Evolutionary conservation across 2,329 filamentous ascomycete species (phyloP).

Genomic region (Aspergillus tubingensis): DNA sequence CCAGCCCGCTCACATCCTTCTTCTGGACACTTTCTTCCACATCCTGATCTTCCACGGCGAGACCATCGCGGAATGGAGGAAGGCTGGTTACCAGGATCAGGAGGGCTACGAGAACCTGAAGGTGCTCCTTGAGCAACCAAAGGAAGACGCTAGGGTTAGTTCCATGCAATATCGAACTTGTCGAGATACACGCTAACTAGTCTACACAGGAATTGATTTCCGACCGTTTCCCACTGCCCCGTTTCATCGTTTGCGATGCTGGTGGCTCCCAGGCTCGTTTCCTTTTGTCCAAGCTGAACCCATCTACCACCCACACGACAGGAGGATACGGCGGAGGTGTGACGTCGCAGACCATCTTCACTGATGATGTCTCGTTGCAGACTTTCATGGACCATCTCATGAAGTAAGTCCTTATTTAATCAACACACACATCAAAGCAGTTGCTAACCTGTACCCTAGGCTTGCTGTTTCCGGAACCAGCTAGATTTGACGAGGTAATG

Average conservation of each 20-base stretch:
- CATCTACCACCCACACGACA: conserved; percentile 92
- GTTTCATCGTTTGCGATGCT: conserved; percentile 98
- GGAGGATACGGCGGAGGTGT: conserved; percentile 87
- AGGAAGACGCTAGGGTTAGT: conserved; percentile 90
- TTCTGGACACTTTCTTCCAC: conserved; percentile 98
- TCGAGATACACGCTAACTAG: conserved; percentile 7
- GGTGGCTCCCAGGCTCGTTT: conserved; percentile 97
- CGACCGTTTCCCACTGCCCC: conserved; percentile 94
- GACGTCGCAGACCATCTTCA: conserved; percentile 97
- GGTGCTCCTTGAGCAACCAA: conserved; percentile 82
- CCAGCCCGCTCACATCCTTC: conserved; percentile 86
- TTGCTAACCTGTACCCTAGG: conserved; percentile 38
- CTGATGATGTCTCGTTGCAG: conserved; percentile 94
- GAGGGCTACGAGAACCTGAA: conserved; percentile 98
- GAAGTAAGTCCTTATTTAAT: conserved; percentile 68
- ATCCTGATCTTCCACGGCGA: conserved; percentile 99
- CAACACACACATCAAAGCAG: not conserved
- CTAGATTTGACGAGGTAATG: conserved; percentile 40
- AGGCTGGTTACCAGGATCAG: conserved; percentile 96
- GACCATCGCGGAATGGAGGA: conserved; percentile 96
- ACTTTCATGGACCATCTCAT: conserved; percentile 99
- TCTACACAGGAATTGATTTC: conserved; percentile 81
- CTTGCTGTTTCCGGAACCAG: conserved; percentile 55
- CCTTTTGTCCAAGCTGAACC: conserved; percentile 94
- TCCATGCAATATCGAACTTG: not conserved